These are phyloP conservation scores for Alternaria conjuncta DNA, from an alignment of 2,329 filamentous ascomycete genomes.

Conservation along the genomic window DNA sequence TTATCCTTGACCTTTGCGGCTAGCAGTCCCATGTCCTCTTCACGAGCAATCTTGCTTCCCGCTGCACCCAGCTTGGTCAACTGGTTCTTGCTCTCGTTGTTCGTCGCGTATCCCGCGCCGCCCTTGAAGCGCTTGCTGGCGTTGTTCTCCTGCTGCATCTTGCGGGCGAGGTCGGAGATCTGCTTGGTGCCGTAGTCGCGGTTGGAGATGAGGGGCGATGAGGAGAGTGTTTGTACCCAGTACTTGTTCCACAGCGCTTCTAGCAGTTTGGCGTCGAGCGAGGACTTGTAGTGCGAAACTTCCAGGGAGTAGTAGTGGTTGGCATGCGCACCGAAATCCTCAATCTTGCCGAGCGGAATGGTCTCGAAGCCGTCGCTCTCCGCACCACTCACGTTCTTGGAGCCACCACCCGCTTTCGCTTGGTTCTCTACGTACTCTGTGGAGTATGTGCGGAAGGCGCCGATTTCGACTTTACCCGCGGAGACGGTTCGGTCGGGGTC, in stretches of 20 bases:
- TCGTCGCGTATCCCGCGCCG: slow-evolving; percentile 7
- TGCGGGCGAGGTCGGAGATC: slow-evolving; percentile 84
- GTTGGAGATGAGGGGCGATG: slow-evolving; percentile 88
- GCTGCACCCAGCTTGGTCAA: slow-evolving; percentile 67
- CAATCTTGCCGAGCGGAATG: slow-evolving; percentile 90
- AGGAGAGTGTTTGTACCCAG: slow-evolving; percentile 94
- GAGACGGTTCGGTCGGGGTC: slow-evolving; percentile 95
- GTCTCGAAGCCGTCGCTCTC: slow-evolving; percentile 71
- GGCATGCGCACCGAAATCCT: slow-evolving; percentile 93
- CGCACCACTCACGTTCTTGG: slow-evolving; percentile 36
- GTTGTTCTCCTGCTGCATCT: slow-evolving; percentile 71
- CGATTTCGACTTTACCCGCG: slow-evolving; percentile 95
- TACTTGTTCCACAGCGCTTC: slow-evolving; percentile 98
- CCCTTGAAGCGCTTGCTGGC: slow-evolving; percentile 45
- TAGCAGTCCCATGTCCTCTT: slow-evolving; percentile 68
- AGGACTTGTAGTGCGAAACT: slow-evolving; percentile 93
- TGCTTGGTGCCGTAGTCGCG: slow-evolving; percentile 93
- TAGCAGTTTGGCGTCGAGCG: slow-evolving; percentile 83
- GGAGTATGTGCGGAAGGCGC: slow-evolving; percentile 92
- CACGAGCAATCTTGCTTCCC: slow-evolving; percentile 66
- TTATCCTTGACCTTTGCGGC: slow-evolving; percentile 68
- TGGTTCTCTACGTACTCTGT: slow-evolving; percentile 64
- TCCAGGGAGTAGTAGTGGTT: slow-evolving; percentile 90
- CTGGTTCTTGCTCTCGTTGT: slow-evolving; percentile 40
- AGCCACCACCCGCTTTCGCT: slow-evolving; percentile 46